Conservation (phyloP, 495 filamentous ascomycete species). For the Aspergillus saccharolyticus region DNA sequence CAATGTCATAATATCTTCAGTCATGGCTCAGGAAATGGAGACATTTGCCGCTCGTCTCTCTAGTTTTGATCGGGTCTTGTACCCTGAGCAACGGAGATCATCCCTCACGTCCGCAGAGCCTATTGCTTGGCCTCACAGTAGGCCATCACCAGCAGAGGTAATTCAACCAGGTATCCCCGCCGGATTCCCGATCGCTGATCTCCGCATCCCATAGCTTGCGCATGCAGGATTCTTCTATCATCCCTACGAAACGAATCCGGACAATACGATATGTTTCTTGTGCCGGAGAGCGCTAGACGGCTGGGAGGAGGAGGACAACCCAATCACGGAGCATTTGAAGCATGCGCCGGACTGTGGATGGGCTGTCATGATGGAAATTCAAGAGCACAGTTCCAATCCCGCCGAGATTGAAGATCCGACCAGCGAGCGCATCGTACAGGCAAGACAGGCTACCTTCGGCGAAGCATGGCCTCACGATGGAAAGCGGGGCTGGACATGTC, state of each 20-base stretch:
- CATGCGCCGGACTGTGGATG: constrained; percentile 79
- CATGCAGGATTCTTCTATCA: constrained; percentile 86
- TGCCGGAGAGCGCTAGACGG: constrained; percentile 76
- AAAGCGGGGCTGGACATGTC: constrained; percentile 83
- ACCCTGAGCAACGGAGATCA: constrained; percentile 57
- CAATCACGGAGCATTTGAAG: constrained; percentile 76
- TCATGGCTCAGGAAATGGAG: constrained; percentile 44
- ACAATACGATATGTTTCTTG: constrained; percentile 86
- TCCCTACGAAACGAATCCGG: constrained; percentile 64
- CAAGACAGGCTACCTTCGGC: constrained; percentile 74
- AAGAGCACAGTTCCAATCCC: constrained; percentile 57
- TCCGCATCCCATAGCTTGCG: constrained; percentile 60
- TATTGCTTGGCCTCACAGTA: constrained; percentile 71
- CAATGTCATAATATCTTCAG: constrained; percentile 7
- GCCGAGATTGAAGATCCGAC: constrained; percentile 66
- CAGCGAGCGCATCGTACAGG: constrained; percentile 61
- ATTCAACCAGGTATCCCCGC: background rate
- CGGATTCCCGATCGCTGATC: background rate
- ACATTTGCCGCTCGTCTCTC: constrained; percentile 68
- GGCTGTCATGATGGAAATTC: constrained; percentile 74
- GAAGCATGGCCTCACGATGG: constrained; percentile 79
- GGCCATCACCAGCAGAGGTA: constrained; percentile 61
- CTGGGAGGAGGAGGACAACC: constrained; percentile 82
- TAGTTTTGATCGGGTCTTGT: constrained; percentile 62
- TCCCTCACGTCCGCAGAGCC: constrained; percentile 59